Base-by-base conservation (phyloP, 208 protist species). In the Leptomonas pyrrhocoris region DNA sequence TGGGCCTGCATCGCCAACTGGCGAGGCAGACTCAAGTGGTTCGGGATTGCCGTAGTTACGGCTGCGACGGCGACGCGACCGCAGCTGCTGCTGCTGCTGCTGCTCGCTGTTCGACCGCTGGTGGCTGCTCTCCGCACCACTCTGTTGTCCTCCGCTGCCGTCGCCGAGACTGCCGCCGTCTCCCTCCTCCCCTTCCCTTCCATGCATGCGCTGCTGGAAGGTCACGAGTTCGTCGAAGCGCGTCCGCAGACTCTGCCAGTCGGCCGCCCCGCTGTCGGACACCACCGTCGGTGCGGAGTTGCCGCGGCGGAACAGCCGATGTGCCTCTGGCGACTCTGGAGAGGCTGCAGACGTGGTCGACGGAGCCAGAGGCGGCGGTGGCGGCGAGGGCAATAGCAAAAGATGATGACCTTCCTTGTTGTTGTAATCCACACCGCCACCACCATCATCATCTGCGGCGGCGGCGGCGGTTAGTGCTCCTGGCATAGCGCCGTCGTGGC, bases 191-290 rank as follows among this genome's bases (percentile, higher is more conserved):
- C 45, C 43, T 19, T n/a, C 59, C 23, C 28, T 30, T 6, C 19
- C 56, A 18, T 38, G 71, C 30, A 46, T 46, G 34, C 72, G 64
- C 49, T 66, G 72, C 50, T 70, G 72, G 16, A 77, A 71, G 27
- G 25, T 34, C 5, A 77, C 21, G 25, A 77, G 72, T 42, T 77
- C 72, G n/a, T 69, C 57, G 19, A 77, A 77, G 56, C 72, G 72
- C 11, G 62, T 56, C 12, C 56, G 55, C 40, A 63, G 28, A 23
- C 27, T 34, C 21, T 27, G 31, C 72, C 72, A 77, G 38, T 71
- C 72, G 3, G 64, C 15, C 36, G 19, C 4, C 12, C 43, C 30
- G 34, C 61, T 49, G 19, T 54, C 48, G 0, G 34, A 23, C 57
- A 38, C 27, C 6, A 70, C 36, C 18, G 43, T 45, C 2, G 64